These are phyloP conservation scores for Penicillium sp. DNA, from an alignment of 2,329 filamentous ascomycete genomes.

Conservation along the genomic window DNA sequence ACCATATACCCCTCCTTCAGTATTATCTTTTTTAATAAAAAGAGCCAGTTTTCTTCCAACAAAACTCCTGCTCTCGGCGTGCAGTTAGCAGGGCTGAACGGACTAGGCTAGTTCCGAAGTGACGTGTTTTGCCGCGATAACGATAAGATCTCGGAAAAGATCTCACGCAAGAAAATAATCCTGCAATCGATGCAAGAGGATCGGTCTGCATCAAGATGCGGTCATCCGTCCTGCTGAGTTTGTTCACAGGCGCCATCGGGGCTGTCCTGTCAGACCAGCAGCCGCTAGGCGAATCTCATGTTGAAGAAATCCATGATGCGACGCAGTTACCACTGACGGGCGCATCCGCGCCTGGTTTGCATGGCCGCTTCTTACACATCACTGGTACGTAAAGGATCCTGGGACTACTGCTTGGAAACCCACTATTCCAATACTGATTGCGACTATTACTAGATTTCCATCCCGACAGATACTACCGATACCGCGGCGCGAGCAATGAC, in stretches of 20 bases:
- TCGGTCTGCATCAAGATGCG: constrained; percentile 13
- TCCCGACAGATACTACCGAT: constrained; percentile 83
- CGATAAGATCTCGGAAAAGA: not conserved
- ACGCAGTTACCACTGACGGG: not conserved
- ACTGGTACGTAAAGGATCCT: constrained; percentile 27
- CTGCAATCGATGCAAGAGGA: not conserved
- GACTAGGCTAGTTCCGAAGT: not conserved
- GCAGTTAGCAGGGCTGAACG: not conserved
- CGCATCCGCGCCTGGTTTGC: constrained; percentile 19
- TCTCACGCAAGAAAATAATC: not conserved
- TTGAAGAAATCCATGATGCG: not conserved
- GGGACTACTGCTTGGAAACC: not conserved
- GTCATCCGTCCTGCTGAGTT: constrained; percentile 14
- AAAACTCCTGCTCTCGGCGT: not conserved
- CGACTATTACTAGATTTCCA: constrained; percentile 71
- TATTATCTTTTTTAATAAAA: not conserved
- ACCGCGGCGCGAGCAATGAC: constrained; percentile 69
- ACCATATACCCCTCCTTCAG: not conserved
- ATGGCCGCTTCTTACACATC: constrained; percentile 39
- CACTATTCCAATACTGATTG: not conserved
- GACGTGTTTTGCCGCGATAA: not conserved
- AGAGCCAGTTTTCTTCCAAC: not conserved
- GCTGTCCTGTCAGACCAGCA: constrained; percentile 16
- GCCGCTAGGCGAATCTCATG: constrained; percentile 12
- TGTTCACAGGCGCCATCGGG: constrained; percentile 12